These are phyloP conservation scores for Colletotrichum destructivum DNA, from an alignment of 2,329 filamentous ascomycete species.

Conservation along the genomic window DNA sequence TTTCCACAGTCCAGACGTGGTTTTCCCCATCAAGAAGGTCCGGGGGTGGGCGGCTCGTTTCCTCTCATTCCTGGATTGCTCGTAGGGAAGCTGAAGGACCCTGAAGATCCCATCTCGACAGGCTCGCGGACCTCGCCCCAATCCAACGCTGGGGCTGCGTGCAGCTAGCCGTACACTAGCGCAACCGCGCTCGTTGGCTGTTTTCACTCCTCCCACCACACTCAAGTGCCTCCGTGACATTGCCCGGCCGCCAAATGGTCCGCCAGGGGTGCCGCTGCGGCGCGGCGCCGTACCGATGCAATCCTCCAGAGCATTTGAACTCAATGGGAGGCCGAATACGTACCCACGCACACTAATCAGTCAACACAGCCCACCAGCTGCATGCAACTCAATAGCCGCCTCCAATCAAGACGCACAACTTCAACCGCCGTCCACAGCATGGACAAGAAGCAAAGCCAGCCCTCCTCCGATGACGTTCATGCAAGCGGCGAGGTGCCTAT, in stretches of 20 bases:
- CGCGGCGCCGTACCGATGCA: constrained; percentile 37
- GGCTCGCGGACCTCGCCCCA: constrained; percentile 28
- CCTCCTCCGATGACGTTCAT: constrained; percentile 30
- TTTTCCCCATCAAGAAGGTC: constrained; percentile 6
- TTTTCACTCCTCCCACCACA: constrained; percentile 7
- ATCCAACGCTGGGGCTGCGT: constrained; percentile 31
- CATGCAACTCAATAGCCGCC: constrained; percentile 26
- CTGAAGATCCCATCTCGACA: constrained; percentile 39
- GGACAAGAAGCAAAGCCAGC: constrained; percentile 23
- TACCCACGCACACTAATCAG: constrained; percentile 2
- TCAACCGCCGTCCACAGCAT: constrained; percentile 20
- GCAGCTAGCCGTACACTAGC: constrained; percentile 37
- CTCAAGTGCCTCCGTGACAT: constrained; percentile 25
- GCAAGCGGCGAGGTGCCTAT: constrained; percentile 11
- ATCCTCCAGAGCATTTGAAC: not conserved
- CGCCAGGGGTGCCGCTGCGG: constrained; percentile 33
- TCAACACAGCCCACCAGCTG: constrained; percentile 10
- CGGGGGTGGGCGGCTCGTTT: constrained; percentile 21
- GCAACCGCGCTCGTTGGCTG: constrained; percentile 32
- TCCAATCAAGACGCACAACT: constrained; percentile 27
- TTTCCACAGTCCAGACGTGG: not conserved
- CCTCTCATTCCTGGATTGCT: not conserved
- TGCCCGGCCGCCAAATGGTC: constrained; percentile 38
- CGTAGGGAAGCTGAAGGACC: constrained; percentile 33
- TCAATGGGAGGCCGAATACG: not conserved